Percentiles rank a stretch among this genome's conserved stretches.
Conservation (phyloP, 345 rosid genomes). For the Geranium rotundifolium region DNA sequence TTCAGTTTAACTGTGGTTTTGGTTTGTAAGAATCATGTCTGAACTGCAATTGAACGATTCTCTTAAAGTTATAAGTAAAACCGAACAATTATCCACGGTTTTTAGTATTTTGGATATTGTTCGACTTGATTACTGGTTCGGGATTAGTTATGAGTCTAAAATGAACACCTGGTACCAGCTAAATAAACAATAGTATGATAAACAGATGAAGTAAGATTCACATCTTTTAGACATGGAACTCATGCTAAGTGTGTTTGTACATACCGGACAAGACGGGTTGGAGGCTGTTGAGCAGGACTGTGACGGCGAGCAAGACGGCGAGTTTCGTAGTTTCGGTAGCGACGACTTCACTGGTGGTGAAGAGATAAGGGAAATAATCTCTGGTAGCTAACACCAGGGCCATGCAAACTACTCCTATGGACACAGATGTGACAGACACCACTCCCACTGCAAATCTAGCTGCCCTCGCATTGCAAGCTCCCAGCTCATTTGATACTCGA, state of each 20-base stretch:
- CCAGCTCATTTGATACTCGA: slow-evolving; percentile 86
- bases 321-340: slow-evolving; percentile 70
- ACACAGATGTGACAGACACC: slow-evolving; percentile 57
- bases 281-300: slow-evolving; percentile 80
- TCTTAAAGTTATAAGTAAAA: too few species aligned
- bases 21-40: too few species aligned
- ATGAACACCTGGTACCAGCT: too few species aligned
- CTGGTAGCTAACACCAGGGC: slow-evolving; percentile 42
- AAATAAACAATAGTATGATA: too few species aligned
- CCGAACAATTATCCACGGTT: too few species aligned
- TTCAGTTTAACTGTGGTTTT: too few species aligned
- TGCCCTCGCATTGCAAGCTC: slow-evolving; percentile 50
- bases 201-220: not conserved
- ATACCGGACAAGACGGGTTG: slow-evolving; percentile 81
- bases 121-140: too few species aligned
- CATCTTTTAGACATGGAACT: too few species aligned
- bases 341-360: slow-evolving; percentile 63
- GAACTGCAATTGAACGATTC: too few species aligned
- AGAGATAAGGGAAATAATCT: slow-evolving; percentile 63
- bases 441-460: slow-evolving; percentile 66
- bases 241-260: too few species aligned
- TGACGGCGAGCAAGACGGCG: slow-evolving; percentile 51
- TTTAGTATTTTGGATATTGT: too few species aligned
- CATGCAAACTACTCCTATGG: slow-evolving; percentile 53
- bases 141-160: too few species aligned